phyloP scores from a whole-genome alignment of 192 early-diverging fungal genomes.

The Coemansia sp. region DNA sequence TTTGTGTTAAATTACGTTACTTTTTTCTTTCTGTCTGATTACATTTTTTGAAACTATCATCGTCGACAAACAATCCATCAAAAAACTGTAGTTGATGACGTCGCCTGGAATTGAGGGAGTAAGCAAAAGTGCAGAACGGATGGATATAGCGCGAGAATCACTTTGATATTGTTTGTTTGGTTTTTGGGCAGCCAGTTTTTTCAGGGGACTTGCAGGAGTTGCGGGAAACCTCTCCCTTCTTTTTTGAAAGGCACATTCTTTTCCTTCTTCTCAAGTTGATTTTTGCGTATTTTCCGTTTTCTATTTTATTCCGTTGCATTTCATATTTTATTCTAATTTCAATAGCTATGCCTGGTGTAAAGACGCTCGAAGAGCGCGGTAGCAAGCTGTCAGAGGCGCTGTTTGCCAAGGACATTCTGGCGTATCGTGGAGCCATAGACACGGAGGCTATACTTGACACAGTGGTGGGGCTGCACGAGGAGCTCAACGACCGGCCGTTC shows the following conservation, averaged over 20 bases:
- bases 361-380: constrained; percentile 39
- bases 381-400: constrained; percentile 29
- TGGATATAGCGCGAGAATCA: not conserved
- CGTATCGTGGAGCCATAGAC: constrained; percentile 49
- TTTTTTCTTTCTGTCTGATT: not conserved
- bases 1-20: not conserved
- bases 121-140: not conserved
- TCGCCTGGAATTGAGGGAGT: not conserved
- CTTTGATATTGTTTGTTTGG: not conserved
- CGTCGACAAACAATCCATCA: not conserved
- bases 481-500: constrained; percentile 41
- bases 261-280: not conserved
- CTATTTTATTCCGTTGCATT: not conserved
- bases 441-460: constrained; percentile 44
- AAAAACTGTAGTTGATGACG: not conserved
- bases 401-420: constrained; percentile 33
- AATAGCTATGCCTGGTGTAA: constrained; percentile 15
- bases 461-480: constrained; percentile 40
- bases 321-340: not conserved
- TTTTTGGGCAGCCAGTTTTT: not conserved
- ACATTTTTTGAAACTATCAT: not conserved
- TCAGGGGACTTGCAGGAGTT: not conserved
- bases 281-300: not conserved
- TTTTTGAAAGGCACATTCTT: not conserved
- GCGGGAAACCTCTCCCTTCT: not conserved